Evolutionary conservation across 495 filamentous ascomycete genomes (phyloP), one percentile per base, ranked within the genome.

Genomic region (Penicillium cataractarum): DNA sequence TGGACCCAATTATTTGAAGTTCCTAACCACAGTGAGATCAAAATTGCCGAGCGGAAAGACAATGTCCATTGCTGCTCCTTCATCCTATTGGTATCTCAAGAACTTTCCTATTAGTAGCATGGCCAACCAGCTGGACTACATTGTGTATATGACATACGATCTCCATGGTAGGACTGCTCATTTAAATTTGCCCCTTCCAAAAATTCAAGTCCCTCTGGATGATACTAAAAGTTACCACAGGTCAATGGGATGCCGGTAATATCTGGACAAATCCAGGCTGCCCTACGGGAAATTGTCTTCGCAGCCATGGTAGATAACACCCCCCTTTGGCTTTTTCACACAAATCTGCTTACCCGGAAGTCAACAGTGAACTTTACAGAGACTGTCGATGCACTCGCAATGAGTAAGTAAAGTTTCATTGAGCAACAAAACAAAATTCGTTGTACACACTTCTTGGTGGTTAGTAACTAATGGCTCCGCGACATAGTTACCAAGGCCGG

Each of bases 401-500:
- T 55, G 61, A 32, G 22, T 61, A 13, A 61, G 53, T 22, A 29
- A n/a, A 12, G n/a, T 40, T 19, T 40, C 4, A 10, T 6, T 17
- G 6, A 40, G n/a, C 1, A 19, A 15, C 17, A 40, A n/a, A 19
- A 12, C 6, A 40, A n/a, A 40, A 22, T 17, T 46, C 58, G 0
- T 37, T 54, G 26, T 42, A 39, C 1, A 1, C 12, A 12, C 7
- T 0, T 6, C 10, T 21, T 5, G 27, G 4, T 27, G n/a, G n/a
- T 4, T 6, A 4, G 15, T 5, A 9, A 0, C 37, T 40, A 40
- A 40, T 40, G 4, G 2, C 58, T 33, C 7, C 7, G 5, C 6
- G 80, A n/a, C n/a, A 83, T 76, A 72, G 32, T 84, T 15, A 83
- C 82, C 37, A 84, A 84, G 59, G 80, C 81, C 0, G 80, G 80